Conservation (phyloP, 495 filamentous ascomycete genomes). For the Penicillium fimorum region DNA sequence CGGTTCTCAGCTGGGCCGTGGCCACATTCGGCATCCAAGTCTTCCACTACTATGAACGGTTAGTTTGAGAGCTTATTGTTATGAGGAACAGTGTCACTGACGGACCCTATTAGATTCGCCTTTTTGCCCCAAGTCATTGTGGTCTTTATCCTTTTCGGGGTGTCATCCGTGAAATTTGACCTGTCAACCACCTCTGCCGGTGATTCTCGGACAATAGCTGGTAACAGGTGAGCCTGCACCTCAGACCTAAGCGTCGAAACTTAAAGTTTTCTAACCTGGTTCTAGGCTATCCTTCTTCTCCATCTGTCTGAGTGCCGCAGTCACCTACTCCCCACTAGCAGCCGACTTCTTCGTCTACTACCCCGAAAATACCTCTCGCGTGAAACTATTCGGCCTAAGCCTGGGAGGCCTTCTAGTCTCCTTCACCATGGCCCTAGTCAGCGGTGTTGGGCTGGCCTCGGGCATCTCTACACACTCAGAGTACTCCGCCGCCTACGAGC, state of each 20-base stretch:
- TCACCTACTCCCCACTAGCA: constrained; percentile 60
- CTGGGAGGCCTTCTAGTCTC: constrained; percentile 51
- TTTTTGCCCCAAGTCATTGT: constrained; percentile 67
- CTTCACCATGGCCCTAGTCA: constrained; percentile 60
- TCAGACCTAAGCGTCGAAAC: neutral
- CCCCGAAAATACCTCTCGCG: constrained; percentile 48
- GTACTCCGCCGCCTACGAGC: constrained; percentile 56
- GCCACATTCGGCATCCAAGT: constrained; percentile 71
- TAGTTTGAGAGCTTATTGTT: constrained; percentile 8
- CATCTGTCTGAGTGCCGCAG: constrained; percentile 60
- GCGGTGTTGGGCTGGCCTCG: constrained; percentile 68
- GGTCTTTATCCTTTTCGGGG: constrained; percentile 64
- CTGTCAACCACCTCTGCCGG: constrained; percentile 49
- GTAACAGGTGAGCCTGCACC: constrained; percentile 45
- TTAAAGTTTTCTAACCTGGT: neutral
- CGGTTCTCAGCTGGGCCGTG: constrained; percentile 63
- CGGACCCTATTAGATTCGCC: constrained; percentile 49
- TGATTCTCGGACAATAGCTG: constrained; percentile 51
- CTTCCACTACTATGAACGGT: constrained; percentile 72
- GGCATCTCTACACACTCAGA: constrained; percentile 52
- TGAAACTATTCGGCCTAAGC: constrained; percentile 37
- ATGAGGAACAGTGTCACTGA: neutral
- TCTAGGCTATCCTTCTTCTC: constrained; percentile 66
- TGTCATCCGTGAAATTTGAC: constrained; percentile 64
- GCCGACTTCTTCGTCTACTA: constrained; percentile 69